Base-by-base conservation (phyloP, 2,329 filamentous ascomycete species). In the Pseudogymnoascus destructans region DNA sequence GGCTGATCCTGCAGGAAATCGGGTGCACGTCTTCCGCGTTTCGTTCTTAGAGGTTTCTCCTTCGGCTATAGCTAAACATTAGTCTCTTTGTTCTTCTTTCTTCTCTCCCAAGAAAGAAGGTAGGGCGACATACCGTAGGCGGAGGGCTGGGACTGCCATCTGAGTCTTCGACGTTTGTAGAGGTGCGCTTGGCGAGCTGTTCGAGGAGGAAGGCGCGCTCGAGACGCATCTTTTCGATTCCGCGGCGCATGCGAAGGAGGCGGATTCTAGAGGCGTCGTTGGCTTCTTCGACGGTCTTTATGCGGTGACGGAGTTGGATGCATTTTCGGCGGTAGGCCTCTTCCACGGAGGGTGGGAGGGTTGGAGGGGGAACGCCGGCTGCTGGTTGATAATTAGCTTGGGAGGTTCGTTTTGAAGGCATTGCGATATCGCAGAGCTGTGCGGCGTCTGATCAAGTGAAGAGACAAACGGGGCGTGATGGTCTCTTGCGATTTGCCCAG, bases 311-410 rank as follows among this genome's bases (percentile, higher is more conserved):
- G 19, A 98, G 81, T 66, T 95, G 87, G 69, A 96, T 89, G 72
- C 92, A 97, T 81, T 98, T 97, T 63, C 89, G 83, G 67, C 93
- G 90, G 73, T 97, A 98, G 56, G 92, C 91, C 70, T 92, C 86
- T 73, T 98, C 92, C 62, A 97, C 90, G 13, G 90, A 95, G 13
- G 93, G 92, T 17, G 92, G 89, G 3, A 86, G 76, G 38, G 81
- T 73, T 13, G 82, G 80, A 27, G 81, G 81, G 58, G 80, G 19
- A 25, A 15, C 75, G 61, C 74, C 73, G 70, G 67, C 70, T 72
- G 66, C 32, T 59, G 49, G 27, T 15, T 30, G 46, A 23, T 21
- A 11, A 17, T 60, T 42, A 49, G 49, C 23, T 8, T 30, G 9
- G 21, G 10, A 4, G 6, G 9, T 55, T 23, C 15, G 11, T 13